phyloP scores from a whole-genome alignment of 345 rosid genomes.

The Stellera chamaejasme region DNA sequence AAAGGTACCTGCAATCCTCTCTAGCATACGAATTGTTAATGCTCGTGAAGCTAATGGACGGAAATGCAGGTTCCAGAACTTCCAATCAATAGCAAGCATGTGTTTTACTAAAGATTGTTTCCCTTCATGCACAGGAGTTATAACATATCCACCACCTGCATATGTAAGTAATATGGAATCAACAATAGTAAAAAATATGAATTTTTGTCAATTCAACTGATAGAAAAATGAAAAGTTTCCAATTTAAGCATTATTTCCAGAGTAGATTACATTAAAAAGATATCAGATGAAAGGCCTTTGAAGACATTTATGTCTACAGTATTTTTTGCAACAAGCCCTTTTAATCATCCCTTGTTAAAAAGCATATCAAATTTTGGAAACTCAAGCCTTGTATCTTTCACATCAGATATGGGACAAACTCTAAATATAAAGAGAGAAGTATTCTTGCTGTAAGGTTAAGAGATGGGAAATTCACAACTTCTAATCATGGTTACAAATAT shows the following conservation, averaged over 20 bases:
- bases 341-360: background rate
- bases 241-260: background rate
- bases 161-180: slow-evolving; percentile 1
- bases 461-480: no score
- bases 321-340: background rate
- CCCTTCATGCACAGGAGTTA: slow-evolving; percentile 66
- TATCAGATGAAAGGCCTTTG: background rate
- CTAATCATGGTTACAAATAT: no score
- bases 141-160: slow-evolving; percentile 92
- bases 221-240: background rate
- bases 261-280: background rate
- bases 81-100: slow-evolving; percentile 96
- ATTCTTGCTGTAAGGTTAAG: background rate
- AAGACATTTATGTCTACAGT: background rate
- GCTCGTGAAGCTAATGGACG: slow-evolving; percentile 57
- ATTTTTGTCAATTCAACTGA: background rate
- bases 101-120: slow-evolving; percentile 73
- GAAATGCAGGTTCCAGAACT: slow-evolving; percentile 63
- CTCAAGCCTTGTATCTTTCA: background rate
- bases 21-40: slow-evolving; percentile 71
- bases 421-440: background rate
- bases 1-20: slow-evolving; percentile 63
- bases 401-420: background rate
- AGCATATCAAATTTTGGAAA: slow-evolving; percentile 2
- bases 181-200: background rate